These are phyloP conservation scores for Fallopia convolvulus DNA, from an alignment of 148 eudicot genomes.

Conservation along the genomic window DNA sequence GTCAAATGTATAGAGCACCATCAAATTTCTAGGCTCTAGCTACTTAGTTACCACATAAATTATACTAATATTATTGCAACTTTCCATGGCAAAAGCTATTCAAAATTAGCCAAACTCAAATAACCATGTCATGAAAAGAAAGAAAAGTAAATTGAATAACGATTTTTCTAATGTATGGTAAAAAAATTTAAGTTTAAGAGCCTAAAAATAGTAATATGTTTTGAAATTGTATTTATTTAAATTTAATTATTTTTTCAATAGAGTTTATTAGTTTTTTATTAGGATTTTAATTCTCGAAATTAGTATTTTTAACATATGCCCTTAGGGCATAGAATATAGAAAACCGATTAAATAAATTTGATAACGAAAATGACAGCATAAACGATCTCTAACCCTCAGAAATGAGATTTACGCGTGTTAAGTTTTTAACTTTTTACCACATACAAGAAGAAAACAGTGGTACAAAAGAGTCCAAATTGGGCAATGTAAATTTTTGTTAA, in stretches of 20 bases:
- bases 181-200: too few species aligned
- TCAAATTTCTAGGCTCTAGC: background rate
- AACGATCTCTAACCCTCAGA: background rate
- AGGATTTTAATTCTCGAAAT: too few species aligned
- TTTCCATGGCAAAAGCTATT: background rate
- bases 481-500: background rate
- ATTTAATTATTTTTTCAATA: too few species aligned
- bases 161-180: too few species aligned
- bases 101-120: background rate
- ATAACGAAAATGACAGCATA: background rate
- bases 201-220: too few species aligned
- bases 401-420: background rate
- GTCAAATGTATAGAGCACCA: background rate
- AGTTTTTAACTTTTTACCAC: too few species aligned
- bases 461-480: background rate
- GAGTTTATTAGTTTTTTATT: too few species aligned
- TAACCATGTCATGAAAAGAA: background rate
- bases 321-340: too few species aligned
- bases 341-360: background rate
- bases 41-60: background rate
- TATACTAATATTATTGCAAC: background rate
- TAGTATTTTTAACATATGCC: too few species aligned
- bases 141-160: background rate
- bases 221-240: too few species aligned
- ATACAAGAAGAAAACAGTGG: background rate